A percentile compares a stretch with the other conserved stretches of the same genome.
phyloP scores from a whole-genome alignment of 78 protist species.

The Dictyostelium brefeldianum region DNA sequence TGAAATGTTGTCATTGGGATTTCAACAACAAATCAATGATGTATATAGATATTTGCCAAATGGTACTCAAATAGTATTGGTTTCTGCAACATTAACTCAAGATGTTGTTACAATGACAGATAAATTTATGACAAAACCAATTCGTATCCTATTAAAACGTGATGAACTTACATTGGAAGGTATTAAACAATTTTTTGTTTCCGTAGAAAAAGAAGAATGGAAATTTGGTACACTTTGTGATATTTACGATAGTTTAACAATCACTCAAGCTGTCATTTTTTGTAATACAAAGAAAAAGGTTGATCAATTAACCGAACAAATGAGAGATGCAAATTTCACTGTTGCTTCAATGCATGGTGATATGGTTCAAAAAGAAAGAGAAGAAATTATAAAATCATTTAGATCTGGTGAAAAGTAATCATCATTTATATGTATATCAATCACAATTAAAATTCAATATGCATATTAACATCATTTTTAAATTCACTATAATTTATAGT shows the following conservation, averaged over 20 bases:
- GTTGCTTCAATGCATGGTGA: conserved; percentile 98
- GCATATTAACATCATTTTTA: too few relatives aligned
- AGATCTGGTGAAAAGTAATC: conserved; percentile 88
- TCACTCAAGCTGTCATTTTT: conserved; percentile 99
- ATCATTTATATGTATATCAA: not conserved
- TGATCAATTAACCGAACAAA: conserved; percentile 93
- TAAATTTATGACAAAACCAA: conserved; percentile 96
- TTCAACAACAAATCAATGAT: conserved; percentile 99
- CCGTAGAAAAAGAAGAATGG: conserved; percentile 99
- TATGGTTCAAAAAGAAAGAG: conserved; percentile 95
- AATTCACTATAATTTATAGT: conserved; percentile 16
- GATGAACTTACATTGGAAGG: conserved; percentile 99
- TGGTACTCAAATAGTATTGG: conserved; percentile 96
- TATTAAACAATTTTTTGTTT: conserved; percentile 97
- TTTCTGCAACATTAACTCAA: conserved; percentile 99
- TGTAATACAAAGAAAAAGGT: conserved; percentile 97
- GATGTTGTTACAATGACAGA: conserved; percentile 96
- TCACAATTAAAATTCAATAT: not conserved
- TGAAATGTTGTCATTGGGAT: conserved; percentile 97
- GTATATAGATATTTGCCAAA: conserved; percentile 97
- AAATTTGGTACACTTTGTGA: conserved; percentile 99
- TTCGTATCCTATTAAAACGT: conserved; percentile 97
- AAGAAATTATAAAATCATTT: conserved; percentile 93
- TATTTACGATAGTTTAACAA: conserved; percentile 97
- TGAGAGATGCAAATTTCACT: conserved; percentile 95